Percentiles rank a stretch among this genome's conserved stretches.
Evolutionary conservation across 257 asterid genomes (phyloP).

Genomic region (Fraxinus americana): DNA sequence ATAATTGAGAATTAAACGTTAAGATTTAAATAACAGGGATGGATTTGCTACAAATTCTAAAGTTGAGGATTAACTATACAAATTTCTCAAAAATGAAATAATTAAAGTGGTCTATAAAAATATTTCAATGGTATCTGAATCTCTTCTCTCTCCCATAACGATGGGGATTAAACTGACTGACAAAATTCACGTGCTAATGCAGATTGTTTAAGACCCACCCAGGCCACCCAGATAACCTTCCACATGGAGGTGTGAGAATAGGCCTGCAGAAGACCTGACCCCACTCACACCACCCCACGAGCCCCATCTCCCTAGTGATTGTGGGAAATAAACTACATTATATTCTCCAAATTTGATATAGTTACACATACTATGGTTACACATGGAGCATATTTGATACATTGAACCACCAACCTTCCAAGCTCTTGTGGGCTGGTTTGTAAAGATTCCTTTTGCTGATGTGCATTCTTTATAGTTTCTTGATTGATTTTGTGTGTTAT

Average conservation of each 20-base stretch:
- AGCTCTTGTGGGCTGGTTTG: conserved; percentile 40
- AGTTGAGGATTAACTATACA: not conserved
- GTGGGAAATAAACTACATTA: not conserved
- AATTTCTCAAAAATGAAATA: not conserved
- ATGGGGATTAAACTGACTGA: conserved; percentile 31
- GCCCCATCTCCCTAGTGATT: conserved; percentile 19
- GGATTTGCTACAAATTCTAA: not conserved
- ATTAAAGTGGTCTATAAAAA: not conserved
- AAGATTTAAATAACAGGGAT: not conserved
- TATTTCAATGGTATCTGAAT: conserved; percentile 12
- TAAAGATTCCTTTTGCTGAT: conserved; percentile 11
- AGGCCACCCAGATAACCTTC: conserved; percentile 45
- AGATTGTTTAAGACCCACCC: conserved; percentile 55
- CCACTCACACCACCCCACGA: conserved; percentile 14
- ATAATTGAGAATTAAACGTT: no score
- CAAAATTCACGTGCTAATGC: conserved; percentile 63
- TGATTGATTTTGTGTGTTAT: not conserved
- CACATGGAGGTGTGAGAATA: conserved; percentile 55
- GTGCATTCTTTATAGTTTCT: conserved; percentile 7
- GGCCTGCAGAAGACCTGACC: conserved; percentile 28
- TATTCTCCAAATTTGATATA: conserved; percentile 12
- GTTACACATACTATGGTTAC: conserved; percentile 27
- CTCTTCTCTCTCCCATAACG: conserved; percentile 11
- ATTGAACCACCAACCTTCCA: conserved; percentile 27
- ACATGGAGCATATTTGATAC: conserved; percentile 30